A percentile compares a stretch with the other conserved stretches of the same genome.
These are phyloP conservation scores for Cyberlindnera sargentensis DNA, from an alignment of 805 yeast genomes.

Conservation along the genomic window DNA sequence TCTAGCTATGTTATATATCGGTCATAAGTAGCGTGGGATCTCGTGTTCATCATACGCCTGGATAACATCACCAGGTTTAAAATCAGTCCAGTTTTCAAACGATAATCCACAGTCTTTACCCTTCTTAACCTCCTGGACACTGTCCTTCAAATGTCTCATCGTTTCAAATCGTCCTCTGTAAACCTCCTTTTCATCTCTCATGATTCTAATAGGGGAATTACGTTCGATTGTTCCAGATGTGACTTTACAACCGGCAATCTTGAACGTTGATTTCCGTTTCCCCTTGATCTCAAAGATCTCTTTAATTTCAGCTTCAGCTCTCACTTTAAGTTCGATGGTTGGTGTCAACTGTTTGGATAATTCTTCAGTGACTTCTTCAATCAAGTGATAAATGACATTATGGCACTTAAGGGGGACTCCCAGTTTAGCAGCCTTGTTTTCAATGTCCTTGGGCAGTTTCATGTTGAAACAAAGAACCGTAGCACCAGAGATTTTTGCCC, in stretches of 20 bases:
- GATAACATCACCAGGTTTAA: constrained; percentile 68
- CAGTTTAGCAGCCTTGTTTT: constrained; percentile 46
- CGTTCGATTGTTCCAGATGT: constrained; percentile 58
- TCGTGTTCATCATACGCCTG: constrained; percentile 65
- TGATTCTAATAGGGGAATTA: constrained; percentile 49
- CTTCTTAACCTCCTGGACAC: constrained; percentile 66
- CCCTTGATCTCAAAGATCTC: constrained; percentile 65
- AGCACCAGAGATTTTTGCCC: constrained; percentile 68
- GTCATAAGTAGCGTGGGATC: constrained; percentile 40
- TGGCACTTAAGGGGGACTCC: constrained; percentile 55
- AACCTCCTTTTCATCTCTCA: constrained; percentile 42
- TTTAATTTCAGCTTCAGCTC: constrained; percentile 62
- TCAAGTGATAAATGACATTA: constrained; percentile 79
- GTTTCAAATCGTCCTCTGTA: constrained; percentile 61
- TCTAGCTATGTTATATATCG: not conserved
- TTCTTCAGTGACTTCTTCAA: constrained; percentile 71
- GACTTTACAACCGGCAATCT: constrained; percentile 87
- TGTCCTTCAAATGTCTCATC: constrained; percentile 77
- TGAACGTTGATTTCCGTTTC: constrained; percentile 44
- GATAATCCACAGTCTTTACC: constrained; percentile 90
- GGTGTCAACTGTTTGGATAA: constrained; percentile 59
- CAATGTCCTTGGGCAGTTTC: constrained; percentile 52
- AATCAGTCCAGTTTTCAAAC: constrained; percentile 59
- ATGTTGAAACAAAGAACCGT: constrained; percentile 74
- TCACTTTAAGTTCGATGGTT: constrained; percentile 53